Base-by-base conservation (phyloP, 768 basidiomycete species). In the Leucosporidium scottii region DNA sequence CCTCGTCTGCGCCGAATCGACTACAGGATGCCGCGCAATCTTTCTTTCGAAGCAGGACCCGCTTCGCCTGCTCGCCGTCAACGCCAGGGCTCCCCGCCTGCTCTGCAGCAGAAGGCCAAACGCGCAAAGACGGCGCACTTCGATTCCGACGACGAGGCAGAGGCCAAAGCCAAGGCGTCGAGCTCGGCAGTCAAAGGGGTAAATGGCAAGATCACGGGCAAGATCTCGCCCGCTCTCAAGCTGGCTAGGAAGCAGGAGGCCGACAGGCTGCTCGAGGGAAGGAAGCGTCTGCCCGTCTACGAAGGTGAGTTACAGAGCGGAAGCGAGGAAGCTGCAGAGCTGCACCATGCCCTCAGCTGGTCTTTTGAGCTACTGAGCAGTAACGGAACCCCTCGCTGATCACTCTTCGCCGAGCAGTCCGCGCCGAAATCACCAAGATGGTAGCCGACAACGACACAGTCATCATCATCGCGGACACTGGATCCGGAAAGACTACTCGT, bases 401-500 rank as follows among this genome's bases (percentile, higher is more conserved):
- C 8, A 25, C 20, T 7, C 4, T 49, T 8, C 18, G 10, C 18
- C 28, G 28, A 10, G 3, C 71, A 91, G 91, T 90, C 65, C 85
- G 83, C 76, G 87, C 90, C 28, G 85, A 86, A 34, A 82, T 94
- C 34, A 79, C 91, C 34, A 82, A 84, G 65, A 87, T 87, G 77
- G 86, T 94, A 61, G 78, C 79, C 36, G 83, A 85, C 70, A 87
- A 90, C 81, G 88, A 92, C 76, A 87, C 91, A 10, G 89, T 87
- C 1, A 85, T 98, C 54, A 84, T 99, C 13, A 83, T 99, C 3
- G 96, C 93, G 49, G 96, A 99, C 79, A 98, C 96, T 0, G 96
- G 96, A 18, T 96, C 93, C 25, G 96, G 96, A 70, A 99, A 99
- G 81, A 94, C 94, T 0, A 99, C 96, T 59, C 94, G 94, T 94